phyloP scores from a whole-genome alignment of 1,284 basidiomycete genomes.

The Malassezia brasiliensis region DNA sequence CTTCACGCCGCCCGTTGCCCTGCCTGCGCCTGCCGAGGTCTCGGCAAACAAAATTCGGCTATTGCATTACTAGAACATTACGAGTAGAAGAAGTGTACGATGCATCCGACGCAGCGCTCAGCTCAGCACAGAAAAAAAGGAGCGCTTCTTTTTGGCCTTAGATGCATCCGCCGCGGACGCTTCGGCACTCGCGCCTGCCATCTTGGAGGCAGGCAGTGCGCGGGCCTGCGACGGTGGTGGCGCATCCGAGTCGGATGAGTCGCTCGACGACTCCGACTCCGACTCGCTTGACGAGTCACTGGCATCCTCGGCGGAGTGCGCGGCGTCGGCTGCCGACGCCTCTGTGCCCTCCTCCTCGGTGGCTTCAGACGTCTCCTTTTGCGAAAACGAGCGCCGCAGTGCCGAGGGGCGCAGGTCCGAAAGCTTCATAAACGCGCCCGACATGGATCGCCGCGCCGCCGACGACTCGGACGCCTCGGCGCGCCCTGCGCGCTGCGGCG shows the following conservation, averaged over 20 bases:
- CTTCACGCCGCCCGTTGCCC: neutral
- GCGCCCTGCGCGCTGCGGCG: slow-evolving; percentile 7
- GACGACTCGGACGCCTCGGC: neutral
- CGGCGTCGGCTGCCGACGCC: neutral
- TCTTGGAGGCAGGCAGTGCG: slow-evolving; percentile 9
- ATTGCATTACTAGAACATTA: neutral
- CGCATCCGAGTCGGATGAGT: slow-evolving; percentile 6
- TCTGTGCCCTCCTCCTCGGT: neutral
- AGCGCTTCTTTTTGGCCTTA: slow-evolving; percentile 15
- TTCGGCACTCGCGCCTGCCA: slow-evolving; percentile 10
- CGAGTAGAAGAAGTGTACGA: neutral
- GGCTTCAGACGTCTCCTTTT: slow-evolving; percentile 16
- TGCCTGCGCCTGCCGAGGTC: neutral
- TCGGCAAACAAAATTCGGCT: neutral
- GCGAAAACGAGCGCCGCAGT: slow-evolving; percentile 29
- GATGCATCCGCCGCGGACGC: slow-evolving; percentile 1
- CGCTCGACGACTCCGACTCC: neutral
- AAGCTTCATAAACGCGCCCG: slow-evolving; percentile 24
- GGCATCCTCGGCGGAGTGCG: neutral
- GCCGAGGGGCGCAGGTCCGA: slow-evolving; percentile 29
- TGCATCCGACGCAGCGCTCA: neutral
- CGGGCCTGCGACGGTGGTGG: neutral
- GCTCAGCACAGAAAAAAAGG: slow-evolving; percentile 18
- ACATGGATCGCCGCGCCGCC: slow-evolving; percentile 1
- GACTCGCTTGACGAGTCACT: neutral